Conservation (phyloP, 192 early-diverging fungal genomes). For the Rhizophlyctis rosea region DNA sequence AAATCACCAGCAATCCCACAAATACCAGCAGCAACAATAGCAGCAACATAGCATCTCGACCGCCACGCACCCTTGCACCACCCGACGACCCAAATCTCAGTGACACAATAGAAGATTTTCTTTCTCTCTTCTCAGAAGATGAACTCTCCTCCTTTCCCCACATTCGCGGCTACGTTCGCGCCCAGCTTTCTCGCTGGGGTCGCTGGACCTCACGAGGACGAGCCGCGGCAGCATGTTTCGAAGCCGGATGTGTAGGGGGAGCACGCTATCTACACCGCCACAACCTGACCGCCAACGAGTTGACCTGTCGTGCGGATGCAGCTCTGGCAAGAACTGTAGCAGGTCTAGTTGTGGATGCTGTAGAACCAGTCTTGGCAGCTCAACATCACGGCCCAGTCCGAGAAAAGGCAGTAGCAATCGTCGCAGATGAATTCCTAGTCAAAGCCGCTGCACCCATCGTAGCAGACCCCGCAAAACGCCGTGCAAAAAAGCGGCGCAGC, state of each 20-base stretch:
- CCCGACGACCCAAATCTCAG: slow-evolving; percentile 9
- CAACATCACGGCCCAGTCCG: slow-evolving; percentile 27
- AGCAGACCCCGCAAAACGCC: slow-evolving; percentile 2
- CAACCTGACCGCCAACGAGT: background rate
- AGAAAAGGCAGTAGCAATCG: slow-evolving; percentile 29
- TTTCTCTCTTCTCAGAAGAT: slow-evolving; percentile 5
- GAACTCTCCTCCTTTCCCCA: slow-evolving; percentile 11
- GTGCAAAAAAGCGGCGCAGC: background rate
- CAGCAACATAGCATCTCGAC: too few relatives aligned
- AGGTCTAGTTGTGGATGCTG: slow-evolving; percentile 30
- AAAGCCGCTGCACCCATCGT: slow-evolving; percentile 12
- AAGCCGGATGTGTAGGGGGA: slow-evolving; percentile 31
- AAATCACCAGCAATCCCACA: too few relatives aligned
- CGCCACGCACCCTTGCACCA: too few relatives aligned
- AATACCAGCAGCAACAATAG: too few relatives aligned
- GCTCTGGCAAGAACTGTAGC: slow-evolving; percentile 27
- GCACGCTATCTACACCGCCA: slow-evolving; percentile 12
- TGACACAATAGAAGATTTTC: slow-evolving; percentile 23
- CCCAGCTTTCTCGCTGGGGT: slow-evolving; percentile 21
- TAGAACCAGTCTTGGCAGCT: slow-evolving; percentile 23
- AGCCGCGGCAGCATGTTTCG: slow-evolving; percentile 24
- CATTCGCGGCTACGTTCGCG: slow-evolving; percentile 15
- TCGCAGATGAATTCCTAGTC: slow-evolving; percentile 30
- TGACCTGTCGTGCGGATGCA: slow-evolving; percentile 19
- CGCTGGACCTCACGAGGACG: slow-evolving; percentile 26